Evolutionary conservation across 768 basidiomycete species (phyloP).

Genomic region (Lactifluus echinatus): DNA sequence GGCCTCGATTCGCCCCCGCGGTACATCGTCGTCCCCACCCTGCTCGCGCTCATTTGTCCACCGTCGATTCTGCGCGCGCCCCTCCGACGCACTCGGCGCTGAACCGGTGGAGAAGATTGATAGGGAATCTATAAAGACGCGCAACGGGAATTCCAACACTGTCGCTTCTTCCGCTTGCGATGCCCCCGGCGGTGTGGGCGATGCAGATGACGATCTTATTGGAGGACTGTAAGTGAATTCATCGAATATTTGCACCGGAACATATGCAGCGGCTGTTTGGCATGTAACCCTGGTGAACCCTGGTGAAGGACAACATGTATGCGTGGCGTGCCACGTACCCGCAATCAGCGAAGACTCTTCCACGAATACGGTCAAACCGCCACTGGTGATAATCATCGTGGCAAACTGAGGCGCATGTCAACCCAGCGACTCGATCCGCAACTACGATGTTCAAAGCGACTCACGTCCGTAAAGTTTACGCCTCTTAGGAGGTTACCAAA

Average conservation of each 20-base stretch:
- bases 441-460: slow-evolving; percentile 22
- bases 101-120: slow-evolving; percentile 83
- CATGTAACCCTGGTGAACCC: background rate
- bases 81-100: slow-evolving; percentile 25
- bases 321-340: slow-evolving; percentile 39
- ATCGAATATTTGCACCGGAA: slow-evolving; percentile 70
- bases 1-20: slow-evolving; percentile 43
- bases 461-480: slow-evolving; percentile 72
- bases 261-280: slow-evolving; percentile 70
- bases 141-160: slow-evolving; percentile 77
- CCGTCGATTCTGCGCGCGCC: slow-evolving; percentile 33
- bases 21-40: slow-evolving; percentile 35
- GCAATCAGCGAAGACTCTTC: slow-evolving; percentile 79
- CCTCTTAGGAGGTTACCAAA: slow-evolving; percentile 73
- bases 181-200: slow-evolving; percentile 18
- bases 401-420: slow-evolving; percentile 44
- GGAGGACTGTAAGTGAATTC: slow-evolving; percentile 60
- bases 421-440: background rate
- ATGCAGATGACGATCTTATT: slow-evolving; percentile 21
- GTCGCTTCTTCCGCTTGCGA: slow-evolving; percentile 26
- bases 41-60: slow-evolving; percentile 40
- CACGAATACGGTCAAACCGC: slow-evolving; percentile 69
- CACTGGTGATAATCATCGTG: slow-evolving; percentile 56
- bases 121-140: slow-evolving; percentile 79
- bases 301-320: background rate